Conservation (phyloP, 345 rosid species). For the Eutrema japonicum region DNA sequence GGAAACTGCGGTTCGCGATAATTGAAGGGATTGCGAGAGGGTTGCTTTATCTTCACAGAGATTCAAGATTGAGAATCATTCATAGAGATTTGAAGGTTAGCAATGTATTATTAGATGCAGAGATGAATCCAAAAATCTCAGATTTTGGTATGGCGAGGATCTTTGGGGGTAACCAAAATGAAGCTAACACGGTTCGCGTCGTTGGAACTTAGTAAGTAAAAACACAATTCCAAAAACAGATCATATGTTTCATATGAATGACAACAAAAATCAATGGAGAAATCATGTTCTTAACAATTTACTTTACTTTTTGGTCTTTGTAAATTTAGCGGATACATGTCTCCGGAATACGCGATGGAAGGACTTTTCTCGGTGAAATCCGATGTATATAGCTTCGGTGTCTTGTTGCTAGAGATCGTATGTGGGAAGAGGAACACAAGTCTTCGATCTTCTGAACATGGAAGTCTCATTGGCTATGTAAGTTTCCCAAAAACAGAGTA, state of each 20-base stretch:
- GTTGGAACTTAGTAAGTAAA: conserved; percentile 72
- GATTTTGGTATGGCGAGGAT: conserved; percentile 80
- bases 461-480: conserved; percentile 59
- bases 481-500: conserved; percentile 41
- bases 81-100: conserved; percentile 74
- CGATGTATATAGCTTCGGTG: conserved; percentile 77
- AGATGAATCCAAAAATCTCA: conserved; percentile 78
- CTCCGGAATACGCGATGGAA: conserved; percentile 84
- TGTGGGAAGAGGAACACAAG: conserved; percentile 61
- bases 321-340: conserved; percentile 67
- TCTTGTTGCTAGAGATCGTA: conserved; percentile 64
- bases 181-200: conserved; percentile 62
- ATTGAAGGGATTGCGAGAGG: conserved; percentile 80
- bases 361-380: conserved; percentile 73
- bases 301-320: neutral
- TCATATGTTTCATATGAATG: neutral
- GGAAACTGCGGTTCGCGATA: conserved; percentile 60
- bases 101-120: conserved; percentile 71
- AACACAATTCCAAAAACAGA: neutral
- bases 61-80: conserved; percentile 71
- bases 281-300: neutral
- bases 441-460: conserved; percentile 47
- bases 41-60: conserved; percentile 73
- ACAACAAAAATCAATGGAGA: neutral
- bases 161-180: conserved; percentile 55